Evolutionary conservation across 495 filamentous ascomycete genomes (phyloP), one percentile per base, ranked within the genome.

Genomic region (Aspergillus hancockii): DNA sequence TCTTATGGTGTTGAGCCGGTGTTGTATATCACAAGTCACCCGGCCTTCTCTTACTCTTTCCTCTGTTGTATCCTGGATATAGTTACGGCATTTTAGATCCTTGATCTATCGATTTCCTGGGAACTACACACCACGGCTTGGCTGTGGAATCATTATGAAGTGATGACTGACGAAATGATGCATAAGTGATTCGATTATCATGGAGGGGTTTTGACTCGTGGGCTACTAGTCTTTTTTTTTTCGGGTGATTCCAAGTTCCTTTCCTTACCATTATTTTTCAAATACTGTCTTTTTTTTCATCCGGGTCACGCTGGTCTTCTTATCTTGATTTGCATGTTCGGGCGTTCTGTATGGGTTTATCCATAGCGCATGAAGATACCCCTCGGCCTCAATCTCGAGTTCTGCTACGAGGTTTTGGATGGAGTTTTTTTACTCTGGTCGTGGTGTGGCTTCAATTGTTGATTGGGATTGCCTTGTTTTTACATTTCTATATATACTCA

Each of bases 111-210:
- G 59, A 22, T 19, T 63, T 55, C 28, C 50, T 60, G 49, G 59
- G 55, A 63, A 41, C 54, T 65, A 57, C 50, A 53, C 23, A 54
- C 23, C 40, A 58, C 56, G 23, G 55, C 58, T 52, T 53, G 49
- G 56, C 45, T 55, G 59, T 45, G 61, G 49, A 56, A 60, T 62
- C 56, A 63, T 76, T 68, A 78, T 67, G 73, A 78, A 61, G 56
- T 76, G 71, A 78, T 66, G 75, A 78, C 62, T 73, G 69, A 78
- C 66, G 73, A 75, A 64, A 22, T 74, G 65, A 78, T 71, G 75
- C 63, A 73, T 70, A 71, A 65, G 63, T 57, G 53, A 59, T 51
- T 63, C 58, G 56, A 53, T 57, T 54, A 38, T 49, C 34, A 52
- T 59, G 50, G 58, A 56, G 67, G 65, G 34, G 45, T 63, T 60